Evolutionary conservation across 352 stramenopile species (phyloP).

Genomic region (Pythium utonaiense): DNA sequence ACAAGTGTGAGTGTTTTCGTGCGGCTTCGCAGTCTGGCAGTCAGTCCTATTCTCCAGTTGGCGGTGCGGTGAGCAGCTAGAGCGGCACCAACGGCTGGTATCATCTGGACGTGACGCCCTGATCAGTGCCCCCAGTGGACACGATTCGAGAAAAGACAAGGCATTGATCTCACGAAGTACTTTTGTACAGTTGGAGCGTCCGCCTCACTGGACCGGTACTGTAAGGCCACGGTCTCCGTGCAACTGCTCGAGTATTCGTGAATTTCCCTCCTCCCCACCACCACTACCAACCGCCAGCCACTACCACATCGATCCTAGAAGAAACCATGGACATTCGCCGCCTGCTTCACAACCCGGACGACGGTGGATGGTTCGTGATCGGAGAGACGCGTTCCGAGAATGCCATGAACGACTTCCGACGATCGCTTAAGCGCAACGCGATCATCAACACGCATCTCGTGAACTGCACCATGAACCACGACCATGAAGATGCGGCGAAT

Average conservation of each 20-base stretch:
- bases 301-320: not conserved
- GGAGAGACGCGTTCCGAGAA: constrained; percentile 65
- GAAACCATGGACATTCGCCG: constrained; percentile 63
- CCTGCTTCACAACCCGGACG: constrained; percentile 72
- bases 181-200: not conserved
- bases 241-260: not conserved
- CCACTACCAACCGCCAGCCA: not conserved
- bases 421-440: constrained; percentile 75
- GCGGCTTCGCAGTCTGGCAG: not conserved
- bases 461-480: constrained; percentile 81
- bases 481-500: constrained; percentile 37
- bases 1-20: too few relatives aligned
- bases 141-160: not conserved
- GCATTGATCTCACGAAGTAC: not conserved
- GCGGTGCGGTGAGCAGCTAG: not conserved
- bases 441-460: constrained; percentile 85
- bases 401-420: constrained; percentile 73
- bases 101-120: not conserved
- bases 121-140: not conserved
- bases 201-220: not conserved
- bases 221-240: not conserved
- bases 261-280: not conserved
- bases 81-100: not conserved
- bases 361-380: constrained; percentile 77
- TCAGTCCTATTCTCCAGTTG: not conserved